Evolutionary conservation across 1,284 basidiomycete genomes (phyloP), one percentile per base, ranked within the genome.

Genomic region (Leccinum fuscescens): DNA sequence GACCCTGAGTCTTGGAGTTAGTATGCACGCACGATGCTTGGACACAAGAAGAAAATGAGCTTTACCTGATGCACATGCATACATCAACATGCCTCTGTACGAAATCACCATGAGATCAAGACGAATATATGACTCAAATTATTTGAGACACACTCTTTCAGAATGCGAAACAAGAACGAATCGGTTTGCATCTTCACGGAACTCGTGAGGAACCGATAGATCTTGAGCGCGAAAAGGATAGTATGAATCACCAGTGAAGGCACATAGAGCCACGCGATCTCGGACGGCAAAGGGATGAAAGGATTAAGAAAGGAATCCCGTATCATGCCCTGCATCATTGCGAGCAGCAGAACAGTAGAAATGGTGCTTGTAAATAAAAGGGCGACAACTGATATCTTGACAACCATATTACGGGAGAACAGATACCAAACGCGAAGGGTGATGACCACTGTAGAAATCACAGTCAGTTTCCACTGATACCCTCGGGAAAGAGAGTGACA

Each of bases 391-490:
- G 65, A 46, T 1, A 33, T 4, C 39, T 42, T 67, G 24, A 68
- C 39, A n/a, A 35, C 3, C 4, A 27, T 15, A 22, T 49, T 57
- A 24, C 42, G 49, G 15, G 58, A 7, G n/a, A 72, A 72, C 33
- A 72, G 49, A 42, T 65, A 67, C 70, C 70, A 68, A 24, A 69
- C 59, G 3, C 69, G 67, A 49, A 55, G 54, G 17, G 62, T 68
- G 58, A 68, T 57, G 37, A 58, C 56, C 14, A 55, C 67, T 68
- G 37, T 14, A 48, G 15, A n/a, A 0, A 39, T 51, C 3, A 3
- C 12, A 6, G 8, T 24, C 11, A 31, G 24, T 29, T 42, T 52
- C n/a, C 48, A 31, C 46, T 37, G n/a, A 1, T 4, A 9, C 7
- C 7, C 12, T 37, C n/a, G n/a, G 9, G 46, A 52, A 44, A 44